Base-by-base conservation (phyloP, 768 basidiomycete species). In the Lyophyllum atratum region DNA sequence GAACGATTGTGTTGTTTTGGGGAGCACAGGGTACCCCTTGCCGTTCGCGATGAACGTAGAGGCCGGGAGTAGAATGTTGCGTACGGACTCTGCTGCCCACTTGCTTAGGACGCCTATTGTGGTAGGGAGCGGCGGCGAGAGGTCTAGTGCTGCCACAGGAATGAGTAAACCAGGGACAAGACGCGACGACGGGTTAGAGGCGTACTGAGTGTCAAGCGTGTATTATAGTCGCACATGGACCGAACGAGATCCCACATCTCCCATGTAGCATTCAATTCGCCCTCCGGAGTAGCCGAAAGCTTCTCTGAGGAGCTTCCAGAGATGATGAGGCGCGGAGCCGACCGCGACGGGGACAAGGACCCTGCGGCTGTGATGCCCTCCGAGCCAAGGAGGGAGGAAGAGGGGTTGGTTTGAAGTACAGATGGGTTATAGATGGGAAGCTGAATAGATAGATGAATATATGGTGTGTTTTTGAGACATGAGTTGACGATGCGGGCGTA, bases 241-340 rank as follows among this genome's bases (percentile, higher is more conserved):
- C 95, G 81, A 56, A 99, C 92, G 46, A 89, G 81, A 70, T 98
- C 97, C 97, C 97, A 99, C 85, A 95, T 96, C 70, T 98, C 97
- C 96, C 97, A 99, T 0, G 91, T 93, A 6, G 79, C 82, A 64
- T 87, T 86, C 51, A 91, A 73, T 59, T 87, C 84, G 9, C 74
- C 76, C 61, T 85, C 85, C 40, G 80, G 71, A 17, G 79, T 70
- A 34, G 70, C 72, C 17, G 73, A 64, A 11, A 74, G 66, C 19
- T 59, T 72, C 45, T 74, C 60, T 25, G 67, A 55, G 33, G 67
- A 61, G 37, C 60, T 65, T 56, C 74, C 72, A 0, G 78, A 72
- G 5, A 81, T 65, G 0, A 79, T 62, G 22, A 80, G 64, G 4
- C 71, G 69, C 9, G 79, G 80, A 19, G 64, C 49, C 14, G 66